Percentiles rank a stretch among this genome's conserved stretches.
These are phyloP conservation scores for Tarenaya hassleriana DNA, from an alignment of 345 rosid species.

Conservation along the genomic window DNA sequence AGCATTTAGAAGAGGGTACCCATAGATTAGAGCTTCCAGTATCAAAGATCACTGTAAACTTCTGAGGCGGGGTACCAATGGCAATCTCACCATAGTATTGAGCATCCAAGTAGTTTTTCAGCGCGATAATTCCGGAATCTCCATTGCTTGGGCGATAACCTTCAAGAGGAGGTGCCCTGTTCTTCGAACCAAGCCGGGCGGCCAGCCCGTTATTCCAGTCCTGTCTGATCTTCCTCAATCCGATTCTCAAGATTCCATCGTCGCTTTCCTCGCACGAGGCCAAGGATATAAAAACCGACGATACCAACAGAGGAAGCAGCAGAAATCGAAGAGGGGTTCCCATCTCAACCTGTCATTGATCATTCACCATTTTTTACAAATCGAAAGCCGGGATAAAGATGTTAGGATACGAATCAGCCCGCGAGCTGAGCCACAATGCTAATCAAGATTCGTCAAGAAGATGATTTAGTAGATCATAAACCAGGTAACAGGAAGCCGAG, in stretches of 20 bases:
- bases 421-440: too few species aligned
- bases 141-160: too few species aligned
- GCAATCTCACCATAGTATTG: slow-evolving; percentile 77
- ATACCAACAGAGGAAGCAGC: not conserved
- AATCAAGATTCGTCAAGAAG: too few species aligned
- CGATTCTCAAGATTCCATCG: slow-evolving; percentile 47
- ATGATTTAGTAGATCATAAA: too few species aligned
- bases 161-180: slow-evolving; percentile 27
- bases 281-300: not conserved
- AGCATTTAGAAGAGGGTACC: slow-evolving; percentile 71
- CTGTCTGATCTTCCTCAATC: slow-evolving; percentile 46
- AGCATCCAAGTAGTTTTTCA: slow-evolving; percentile 63
- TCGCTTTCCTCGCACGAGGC: slow-evolving; percentile 21
- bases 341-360: too few species aligned
- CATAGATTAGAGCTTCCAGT: slow-evolving; percentile 74
- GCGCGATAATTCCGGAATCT: slow-evolving; percentile 41
- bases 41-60: slow-evolving; percentile 68
- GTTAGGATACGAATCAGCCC: too few species aligned
- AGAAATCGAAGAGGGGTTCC: not conserved
- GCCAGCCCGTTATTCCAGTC: slow-evolving; percentile 37
- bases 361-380: too few species aligned
- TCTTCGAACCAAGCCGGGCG: slow-evolving; percentile 33
- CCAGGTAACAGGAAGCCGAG: too few species aligned
- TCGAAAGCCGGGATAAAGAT: too few species aligned
- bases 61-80: slow-evolving; percentile 62